phyloP scores from a whole-genome alignment of 2,329 filamentous ascomycete genomes.

The Xylaria sp. region DNA sequence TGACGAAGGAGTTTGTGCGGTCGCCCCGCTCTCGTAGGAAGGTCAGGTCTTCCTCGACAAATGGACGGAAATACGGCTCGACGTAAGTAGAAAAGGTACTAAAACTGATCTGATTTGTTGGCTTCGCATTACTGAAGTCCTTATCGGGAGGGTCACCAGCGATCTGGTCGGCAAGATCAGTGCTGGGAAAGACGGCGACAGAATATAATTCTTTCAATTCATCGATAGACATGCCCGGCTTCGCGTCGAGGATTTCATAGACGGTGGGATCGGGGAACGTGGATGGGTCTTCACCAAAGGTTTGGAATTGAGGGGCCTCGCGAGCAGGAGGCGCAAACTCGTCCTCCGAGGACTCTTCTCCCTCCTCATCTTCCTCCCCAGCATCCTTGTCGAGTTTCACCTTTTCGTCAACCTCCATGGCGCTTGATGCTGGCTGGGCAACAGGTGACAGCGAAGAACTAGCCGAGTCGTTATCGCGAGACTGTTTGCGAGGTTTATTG shows the following conservation, averaged over 20 bases:
- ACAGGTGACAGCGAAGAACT: conserved; percentile 70
- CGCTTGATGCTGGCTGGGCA: conserved; percentile 60
- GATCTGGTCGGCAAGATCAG: conserved; percentile 84
- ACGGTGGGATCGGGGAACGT: conserved; percentile 92
- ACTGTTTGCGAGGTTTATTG: conserved; percentile 60
- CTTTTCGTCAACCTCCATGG: conserved; percentile 70
- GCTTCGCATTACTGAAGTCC: conserved; percentile 95
- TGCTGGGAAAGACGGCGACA: conserved; percentile 83
- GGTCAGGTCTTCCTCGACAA: conserved; percentile 92
- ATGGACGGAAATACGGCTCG: conserved; percentile 88
- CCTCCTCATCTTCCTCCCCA: conserved; percentile 53
- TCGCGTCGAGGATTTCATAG: conserved; percentile 86
- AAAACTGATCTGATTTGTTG: conserved; percentile 92
- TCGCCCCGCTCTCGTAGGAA: conserved; percentile 93
- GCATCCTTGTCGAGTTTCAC: conserved; percentile 54
- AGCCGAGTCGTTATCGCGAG: conserved; percentile 64
- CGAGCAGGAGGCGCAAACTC: conserved; percentile 69
- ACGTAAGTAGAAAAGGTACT: conserved; percentile 92
- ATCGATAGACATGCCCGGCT: conserved; percentile 81
- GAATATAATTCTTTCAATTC: conserved; percentile 89
- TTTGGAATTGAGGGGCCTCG: conserved; percentile 80
- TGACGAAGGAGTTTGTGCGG: conserved; percentile 81
- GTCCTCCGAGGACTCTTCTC: conserved; percentile 65
- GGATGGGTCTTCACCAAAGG: conserved; percentile 91
- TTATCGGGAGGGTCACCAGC: conserved; percentile 90